Evolutionary conservation across 371 early-diverging fungal species (phyloP), one percentile per base, ranked within the genome.

Genomic region (Dentiscutata heterogama): DNA sequence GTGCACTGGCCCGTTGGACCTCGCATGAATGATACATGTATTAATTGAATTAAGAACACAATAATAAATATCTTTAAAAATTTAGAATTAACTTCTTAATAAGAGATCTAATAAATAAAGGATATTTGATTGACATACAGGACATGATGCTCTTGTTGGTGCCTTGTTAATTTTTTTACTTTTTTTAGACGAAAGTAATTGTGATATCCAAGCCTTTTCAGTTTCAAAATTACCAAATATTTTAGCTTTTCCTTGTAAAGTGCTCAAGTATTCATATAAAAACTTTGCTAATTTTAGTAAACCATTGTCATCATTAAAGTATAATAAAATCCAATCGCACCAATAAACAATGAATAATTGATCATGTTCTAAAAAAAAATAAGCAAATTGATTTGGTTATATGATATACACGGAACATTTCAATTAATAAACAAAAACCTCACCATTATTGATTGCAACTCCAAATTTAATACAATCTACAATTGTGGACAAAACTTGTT

Each of bases 261-360:
- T n/a, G 20, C 29, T 64, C n/a, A 78, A 51, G 29, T 31, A 50
- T 42, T 61, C 65, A 53, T 78, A 78, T 27, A 20, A 29, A 65
- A 31, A 10, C n/a, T 78, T 64, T 78, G 78, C 56, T 18, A 70
- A 27, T 35, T 67, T 54, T 27, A 80, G 8, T 39, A 80, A 56
- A 3, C 31, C 31, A 46, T 65, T 35, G 8, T 80, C 80, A 10
- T 54, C 71, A 8, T 10, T 18, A 46, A 50, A 46, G 58, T 39
- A 60, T 60, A 71, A n/a, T 8, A 80, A 14, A 39, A 65, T n/a
- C 71, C 58, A 58, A 42, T 80, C 80, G 27, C 80, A 80, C 27
- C 51, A 42, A 58, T 60, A 29, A 29, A 80, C 35, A 35, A 71
- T 42, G 22, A 80, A 80, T 16, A n/a, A 6, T 71, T 71, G 70